These are phyloP conservation scores for Pistacia integerrima DNA, from an alignment of 345 rosid species.

Conservation along the genomic window DNA sequence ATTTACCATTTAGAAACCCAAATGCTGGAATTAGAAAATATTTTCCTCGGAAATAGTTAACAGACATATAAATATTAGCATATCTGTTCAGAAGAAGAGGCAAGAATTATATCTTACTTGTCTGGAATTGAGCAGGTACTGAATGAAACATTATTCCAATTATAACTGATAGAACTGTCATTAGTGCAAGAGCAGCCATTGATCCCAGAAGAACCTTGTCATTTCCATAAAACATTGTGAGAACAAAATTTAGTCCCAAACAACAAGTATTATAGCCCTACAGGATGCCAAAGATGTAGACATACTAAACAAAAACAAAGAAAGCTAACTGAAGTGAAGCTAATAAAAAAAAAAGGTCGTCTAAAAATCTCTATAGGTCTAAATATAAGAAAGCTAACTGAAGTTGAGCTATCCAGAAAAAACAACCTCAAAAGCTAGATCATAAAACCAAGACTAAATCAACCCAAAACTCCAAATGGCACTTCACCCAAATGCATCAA, in stretches of 20 bases:
- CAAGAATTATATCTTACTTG: slow-evolving; percentile 57
- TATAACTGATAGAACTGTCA: slow-evolving; percentile 89
- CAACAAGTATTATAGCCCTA: slow-evolving; percentile 1
- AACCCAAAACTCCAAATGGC: background rate
- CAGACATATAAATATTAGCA: slow-evolving; percentile 6
- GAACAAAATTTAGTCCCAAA: slow-evolving; percentile 1
- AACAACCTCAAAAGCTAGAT: no score
- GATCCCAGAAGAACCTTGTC: slow-evolving; percentile 96
- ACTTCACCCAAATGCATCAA: background rate
- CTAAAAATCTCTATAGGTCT: no score
- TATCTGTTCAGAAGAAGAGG: background rate
- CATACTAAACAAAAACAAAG: background rate
- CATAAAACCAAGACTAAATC: no score
- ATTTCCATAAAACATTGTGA: slow-evolving; percentile 30
- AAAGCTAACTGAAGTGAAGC: no score
- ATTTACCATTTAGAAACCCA: background rate
- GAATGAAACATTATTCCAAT: slow-evolving; percentile 92
- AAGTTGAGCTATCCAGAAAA: no score
- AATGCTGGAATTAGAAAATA: background rate
- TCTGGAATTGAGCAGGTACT: slow-evolving; percentile 96
- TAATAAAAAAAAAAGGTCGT: no score
- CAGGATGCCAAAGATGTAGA: background rate
- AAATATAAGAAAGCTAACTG: no score
- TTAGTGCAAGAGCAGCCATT: slow-evolving; percentile 93
- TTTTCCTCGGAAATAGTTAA: background rate